Base-by-base conservation (phyloP, 1,284 basidiomycete species). In the Rhodotorula sp. region DNA sequence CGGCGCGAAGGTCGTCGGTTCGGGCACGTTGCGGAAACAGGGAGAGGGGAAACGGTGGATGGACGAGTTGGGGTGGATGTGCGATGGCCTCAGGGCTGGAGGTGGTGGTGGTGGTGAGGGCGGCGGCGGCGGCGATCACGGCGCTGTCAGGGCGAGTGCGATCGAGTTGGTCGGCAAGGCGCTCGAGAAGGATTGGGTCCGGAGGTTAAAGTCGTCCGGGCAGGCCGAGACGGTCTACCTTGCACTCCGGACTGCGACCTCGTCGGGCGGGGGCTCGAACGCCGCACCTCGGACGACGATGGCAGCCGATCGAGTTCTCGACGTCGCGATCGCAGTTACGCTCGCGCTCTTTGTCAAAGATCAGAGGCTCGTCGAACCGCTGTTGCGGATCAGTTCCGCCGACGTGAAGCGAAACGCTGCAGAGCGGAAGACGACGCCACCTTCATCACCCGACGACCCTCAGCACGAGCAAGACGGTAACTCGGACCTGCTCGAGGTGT, bases 321-420 rank as follows among this genome's bases (percentile, higher is more conserved):
- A 75, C 24, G 45, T 53, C 24, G 64, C 71, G 5, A 62, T 73
- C 45, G 64, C 66, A 1, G n/a, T 62, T 14, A 60, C 73, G 30
- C 30, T 75, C n/a, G 69, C 69, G 2, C 45, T 67, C 24, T 54
- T 75, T 42, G 48, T 64, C 3, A 44, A 65, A 0, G 73, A 75
- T 24, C 73, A 75, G 26, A 69, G 73, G 2, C 58, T 73, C n/a
- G 61, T 57, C n/a, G 73, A 75, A 30, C 68, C 71, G 8, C 67
- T 75, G 10, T 63, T 68, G 44, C 66, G 71, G 6, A 49, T 75
- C 20, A 46, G 62, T 15, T 51, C 67, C 1, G 33, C 55, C 29
- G 62, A 67, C 65, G 30, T 71, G 26, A 26, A 18, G 18, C 44
- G 26, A 17, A 20, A 44, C 2, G 14, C 29, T 7, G 30, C 54